Conservation (phyloP, 495 filamentous ascomycete species). For the Penicillium angulare region DNA sequence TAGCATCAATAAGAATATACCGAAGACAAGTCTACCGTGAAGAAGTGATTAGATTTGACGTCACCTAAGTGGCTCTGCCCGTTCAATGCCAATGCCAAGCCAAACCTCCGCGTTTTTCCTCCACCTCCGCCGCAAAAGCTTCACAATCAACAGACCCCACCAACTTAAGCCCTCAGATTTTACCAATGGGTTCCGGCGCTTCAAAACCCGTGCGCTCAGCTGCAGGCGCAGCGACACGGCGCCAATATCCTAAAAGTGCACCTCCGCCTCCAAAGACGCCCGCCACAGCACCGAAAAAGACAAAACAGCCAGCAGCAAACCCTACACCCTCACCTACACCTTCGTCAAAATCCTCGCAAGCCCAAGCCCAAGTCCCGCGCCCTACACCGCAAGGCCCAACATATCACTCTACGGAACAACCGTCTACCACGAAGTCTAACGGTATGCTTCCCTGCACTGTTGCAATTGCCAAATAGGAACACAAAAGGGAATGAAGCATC, state of each 20-base stretch:
- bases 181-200: constrained; percentile 58
- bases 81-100: constrained; percentile 24
- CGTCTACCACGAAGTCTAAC: constrained; percentile 33
- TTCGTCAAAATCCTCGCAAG: no score
- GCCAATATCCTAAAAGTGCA: constrained; percentile 55
- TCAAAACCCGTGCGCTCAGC: constrained; percentile 62
- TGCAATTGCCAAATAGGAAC: background rate
- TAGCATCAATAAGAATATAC: no score
- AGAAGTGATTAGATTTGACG: constrained; percentile 24
- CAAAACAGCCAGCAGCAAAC: constrained; percentile 11
- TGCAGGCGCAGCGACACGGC: constrained; percentile 47
- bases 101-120: constrained; percentile 21
- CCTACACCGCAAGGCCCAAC: constrained; percentile 33
- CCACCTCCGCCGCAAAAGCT: constrained; percentile 23
- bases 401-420: constrained; percentile 40
- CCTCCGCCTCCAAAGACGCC: constrained; percentile 31
- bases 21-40: no score
- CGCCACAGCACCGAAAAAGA: constrained; percentile 13
- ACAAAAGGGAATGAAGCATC: background rate
- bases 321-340: constrained; percentile 17
- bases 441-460: constrained; percentile 19
- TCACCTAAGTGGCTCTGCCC: constrained; percentile 18
- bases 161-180: background rate
- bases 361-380: constrained; percentile 8
- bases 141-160: constrained; percentile 7